Conservation (phyloP, 2,329 filamentous ascomycete genomes). For the Venturia aucupariae region DNA sequence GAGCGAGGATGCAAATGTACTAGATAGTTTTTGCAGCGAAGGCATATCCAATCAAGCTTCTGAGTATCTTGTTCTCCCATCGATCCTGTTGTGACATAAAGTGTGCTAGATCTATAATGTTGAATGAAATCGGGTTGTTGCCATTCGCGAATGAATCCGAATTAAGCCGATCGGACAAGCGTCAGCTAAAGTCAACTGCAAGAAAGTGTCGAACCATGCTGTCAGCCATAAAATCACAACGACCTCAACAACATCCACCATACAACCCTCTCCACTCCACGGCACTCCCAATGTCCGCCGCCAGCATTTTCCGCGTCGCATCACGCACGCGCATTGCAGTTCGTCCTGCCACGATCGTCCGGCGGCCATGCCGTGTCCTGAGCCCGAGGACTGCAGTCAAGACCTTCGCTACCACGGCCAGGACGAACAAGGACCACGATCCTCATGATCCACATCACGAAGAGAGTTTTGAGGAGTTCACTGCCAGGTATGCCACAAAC, state of each 20-base stretch:
- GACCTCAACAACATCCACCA: constrained; percentile 2
- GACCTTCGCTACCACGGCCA: constrained; percentile 6
- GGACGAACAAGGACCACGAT: constrained; percentile 3
- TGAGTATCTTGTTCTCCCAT: neutral
- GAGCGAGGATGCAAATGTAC: constrained; percentile 5
- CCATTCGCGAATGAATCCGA: neutral
- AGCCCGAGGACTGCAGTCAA: constrained; percentile 7
- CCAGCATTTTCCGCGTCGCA: constrained; percentile 13
- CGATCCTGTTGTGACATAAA: neutral
- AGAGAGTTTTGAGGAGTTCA: constrained; percentile 99
- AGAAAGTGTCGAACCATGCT: neutral
- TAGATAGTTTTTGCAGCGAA: constrained; percentile 5
- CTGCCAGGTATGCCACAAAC: constrained; percentile 68
- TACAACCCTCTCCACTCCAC: constrained; percentile 11
- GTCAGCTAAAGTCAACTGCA: neutral
- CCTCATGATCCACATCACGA: constrained; percentile 38
- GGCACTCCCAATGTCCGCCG: constrained; percentile 6
- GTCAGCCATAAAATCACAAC: neutral
- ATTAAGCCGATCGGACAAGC: neutral
- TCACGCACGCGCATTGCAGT: constrained; percentile 7
- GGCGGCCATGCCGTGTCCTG: neutral
- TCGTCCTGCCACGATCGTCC: constrained; percentile 5
- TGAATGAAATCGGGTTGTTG: neutral
- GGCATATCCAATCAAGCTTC: constrained; percentile 2
- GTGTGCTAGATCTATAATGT: neutral